Evolutionary conservation across 179 eudicot genomes (phyloP).

Genomic region (Silene noctiflora): DNA sequence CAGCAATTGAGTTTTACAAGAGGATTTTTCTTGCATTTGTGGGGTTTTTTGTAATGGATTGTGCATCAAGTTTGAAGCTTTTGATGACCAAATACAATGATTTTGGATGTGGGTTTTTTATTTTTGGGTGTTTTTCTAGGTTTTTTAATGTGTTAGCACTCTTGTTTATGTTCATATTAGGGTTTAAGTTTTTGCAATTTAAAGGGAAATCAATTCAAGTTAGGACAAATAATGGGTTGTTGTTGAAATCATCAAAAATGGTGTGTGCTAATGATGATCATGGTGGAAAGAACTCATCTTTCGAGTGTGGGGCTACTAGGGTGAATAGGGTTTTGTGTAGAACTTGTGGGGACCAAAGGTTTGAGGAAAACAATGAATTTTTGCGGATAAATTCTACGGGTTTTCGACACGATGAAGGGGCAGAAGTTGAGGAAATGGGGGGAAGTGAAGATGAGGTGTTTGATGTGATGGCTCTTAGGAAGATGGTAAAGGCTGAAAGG

Average conservation of each 20-base stretch:
- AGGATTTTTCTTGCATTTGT: slow-evolving; percentile 27
- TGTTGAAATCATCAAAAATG: slow-evolving; percentile 18
- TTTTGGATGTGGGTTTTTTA: slow-evolving; percentile 53
- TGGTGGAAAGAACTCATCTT: slow-evolving; percentile 26
- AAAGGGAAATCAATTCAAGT: slow-evolving; percentile 9
- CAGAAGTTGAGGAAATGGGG: slow-evolving; percentile 21
- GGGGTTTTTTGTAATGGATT: slow-evolving; percentile 43
- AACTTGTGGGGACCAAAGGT: slow-evolving; percentile 29
- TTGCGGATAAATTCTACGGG: slow-evolving; percentile 24
- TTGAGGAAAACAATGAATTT: slow-evolving; percentile 25
- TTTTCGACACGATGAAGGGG: slow-evolving; percentile 20
- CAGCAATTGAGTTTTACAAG: slow-evolving; percentile 39
- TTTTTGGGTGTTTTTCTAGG: slow-evolving; percentile 41
- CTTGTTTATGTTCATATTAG: slow-evolving; percentile 38
- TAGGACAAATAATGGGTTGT: slow-evolving; percentile 4
- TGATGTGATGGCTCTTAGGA: slow-evolving; percentile 48
- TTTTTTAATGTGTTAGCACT: slow-evolving; percentile 34
- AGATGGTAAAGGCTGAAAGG: slow-evolving; percentile 54
- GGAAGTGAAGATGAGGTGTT: slow-evolving; percentile 43
- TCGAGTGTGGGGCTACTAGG: slow-evolving; percentile 23
- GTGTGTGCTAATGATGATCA: slow-evolving; percentile 27
- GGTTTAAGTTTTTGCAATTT: slow-evolving; percentile 44
- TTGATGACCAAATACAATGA: slow-evolving; percentile 36
- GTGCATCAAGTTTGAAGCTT: slow-evolving; percentile 42
- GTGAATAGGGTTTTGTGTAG: slow-evolving; percentile 19